Evolutionary conservation across 2,329 filamentous ascomycete species (phyloP).

Genomic region (Epichloe gansuensis): DNA sequence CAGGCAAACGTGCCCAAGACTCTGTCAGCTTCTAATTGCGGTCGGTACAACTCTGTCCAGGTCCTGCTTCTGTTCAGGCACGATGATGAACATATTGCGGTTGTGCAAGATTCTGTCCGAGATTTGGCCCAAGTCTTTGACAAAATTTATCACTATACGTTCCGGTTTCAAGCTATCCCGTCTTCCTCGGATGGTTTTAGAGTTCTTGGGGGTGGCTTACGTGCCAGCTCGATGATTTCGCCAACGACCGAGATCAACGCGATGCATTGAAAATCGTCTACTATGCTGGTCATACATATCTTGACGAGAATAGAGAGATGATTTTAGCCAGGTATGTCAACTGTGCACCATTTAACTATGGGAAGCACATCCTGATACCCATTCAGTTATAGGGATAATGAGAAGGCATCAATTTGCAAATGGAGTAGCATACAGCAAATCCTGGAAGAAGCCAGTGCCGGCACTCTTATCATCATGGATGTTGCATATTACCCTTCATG

Average conservation of each 20-base stretch:
- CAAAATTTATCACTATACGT: slow-evolving; percentile 38
- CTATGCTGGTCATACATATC: slow-evolving; percentile 41
- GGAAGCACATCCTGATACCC: background rate
- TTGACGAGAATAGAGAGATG: slow-evolving; percentile 44
- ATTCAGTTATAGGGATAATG: slow-evolving; percentile 32
- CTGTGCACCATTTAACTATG: background rate
- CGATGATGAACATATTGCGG: slow-evolving; percentile 34
- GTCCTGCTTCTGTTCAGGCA: slow-evolving; percentile 44
- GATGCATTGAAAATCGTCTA: slow-evolving; percentile 47
- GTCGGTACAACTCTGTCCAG: slow-evolving; percentile 39
- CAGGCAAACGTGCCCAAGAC: slow-evolving; percentile 37
- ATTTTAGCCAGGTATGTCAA: slow-evolving; percentile 39
- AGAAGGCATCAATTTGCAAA: slow-evolving; percentile 33
- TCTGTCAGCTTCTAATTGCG: slow-evolving; percentile 35
- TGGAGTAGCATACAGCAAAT: slow-evolving; percentile 45
- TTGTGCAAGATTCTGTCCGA: slow-evolving; percentile 27
- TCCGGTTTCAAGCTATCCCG: slow-evolving; percentile 37
- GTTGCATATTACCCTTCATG: slow-evolving; percentile 43
- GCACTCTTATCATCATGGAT: slow-evolving; percentile 47
- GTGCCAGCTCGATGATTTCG: slow-evolving; percentile 37
- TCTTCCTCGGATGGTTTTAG: slow-evolving; percentile 30
- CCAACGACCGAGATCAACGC: slow-evolving; percentile 38
- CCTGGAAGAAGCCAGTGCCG: slow-evolving; percentile 41
- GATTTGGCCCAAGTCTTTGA: slow-evolving; percentile 39
- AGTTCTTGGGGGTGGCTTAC: slow-evolving; percentile 42